These are phyloP conservation scores for Stylosanthes scabra DNA, from an alignment of 331 rosid genomes.

Conservation along the genomic window DNA sequence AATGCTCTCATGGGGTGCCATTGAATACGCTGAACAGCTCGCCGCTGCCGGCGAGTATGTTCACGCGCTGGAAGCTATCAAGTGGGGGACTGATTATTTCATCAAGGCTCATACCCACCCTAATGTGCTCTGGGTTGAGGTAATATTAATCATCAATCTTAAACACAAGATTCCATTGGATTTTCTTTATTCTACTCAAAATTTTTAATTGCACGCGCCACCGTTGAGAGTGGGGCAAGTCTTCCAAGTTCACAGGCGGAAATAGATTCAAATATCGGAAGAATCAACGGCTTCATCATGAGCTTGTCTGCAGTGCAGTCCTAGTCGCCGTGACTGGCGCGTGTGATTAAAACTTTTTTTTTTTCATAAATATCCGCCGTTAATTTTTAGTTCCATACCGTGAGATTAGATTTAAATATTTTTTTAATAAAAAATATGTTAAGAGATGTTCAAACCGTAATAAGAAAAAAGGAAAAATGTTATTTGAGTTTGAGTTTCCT, in stretches of 20 bases:
- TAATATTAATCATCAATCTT: slow-evolving; percentile 11
- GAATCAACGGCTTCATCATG: slow-evolving; percentile 26
- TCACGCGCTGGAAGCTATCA: slow-evolving; percentile 81
- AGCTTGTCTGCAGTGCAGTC: background rate
- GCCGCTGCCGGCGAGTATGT: slow-evolving; percentile 61
- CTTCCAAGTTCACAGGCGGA: slow-evolving; percentile 18
- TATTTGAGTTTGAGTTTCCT: too few relatives aligned
- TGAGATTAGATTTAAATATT: too few relatives aligned
- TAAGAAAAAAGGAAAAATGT: too few relatives aligned
- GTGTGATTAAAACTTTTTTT: slow-evolving; percentile 11
- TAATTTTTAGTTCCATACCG: background rate
- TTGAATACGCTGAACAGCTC: slow-evolving; percentile 61
- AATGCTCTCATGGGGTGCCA: slow-evolving; percentile 77
- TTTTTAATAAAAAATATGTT: too few relatives aligned
- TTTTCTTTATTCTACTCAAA: too few relatives aligned
- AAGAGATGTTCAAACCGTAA: too few relatives aligned
- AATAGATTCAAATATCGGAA: slow-evolving; percentile 20
- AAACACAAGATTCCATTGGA: too few relatives aligned
- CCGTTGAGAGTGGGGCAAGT: slow-evolving; percentile 5
- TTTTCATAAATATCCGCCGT: background rate
- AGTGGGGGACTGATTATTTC: slow-evolving; percentile 96
- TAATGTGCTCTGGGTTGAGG: slow-evolving; percentile 80
- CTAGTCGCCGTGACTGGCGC: slow-evolving; percentile 41
- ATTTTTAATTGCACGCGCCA: slow-evolving; percentile 25
- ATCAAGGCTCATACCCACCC: slow-evolving; percentile 85